Base-by-base conservation (phyloP, 352 stramenopile genomes). In the Aphanomyces invadans region DNA sequence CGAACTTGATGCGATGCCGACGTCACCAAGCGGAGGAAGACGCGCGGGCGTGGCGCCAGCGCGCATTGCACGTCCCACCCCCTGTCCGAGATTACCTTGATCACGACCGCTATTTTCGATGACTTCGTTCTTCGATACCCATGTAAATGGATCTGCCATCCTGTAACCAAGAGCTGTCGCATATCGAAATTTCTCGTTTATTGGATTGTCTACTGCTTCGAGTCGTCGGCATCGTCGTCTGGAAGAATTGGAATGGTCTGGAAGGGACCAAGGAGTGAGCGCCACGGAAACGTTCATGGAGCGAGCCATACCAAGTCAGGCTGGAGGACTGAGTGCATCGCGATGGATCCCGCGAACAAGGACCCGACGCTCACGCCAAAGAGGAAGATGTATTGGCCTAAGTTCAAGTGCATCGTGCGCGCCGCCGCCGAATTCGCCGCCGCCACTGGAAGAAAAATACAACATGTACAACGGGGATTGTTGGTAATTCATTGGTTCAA, bases 291-390 rank as follows among this genome's bases (percentile, higher is more conserved):
- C 12, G 54, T 26, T 32, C 17, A 12, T 44, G 31, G 54, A 57
- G 25, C 29, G 23, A 31, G 49, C 76, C 79, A 52, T 73, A 92
- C 83, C 46, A 94, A 70, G 42, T 94, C 85, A 3, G 85, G 85
- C 68, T 94, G 83, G 51, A 94, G 79, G 32, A 94, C 73, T 11
- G 74, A 75, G 70, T 94, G 85, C 83, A 94, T 94, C 71, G 81
- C 76, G 71, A 76, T 88, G 32, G 85, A 94, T 32, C 85, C 85
- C 5, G 85, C 83, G 65, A 94, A 90, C 62, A 94, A 78, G 61
- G 85, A 89, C 68, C 80, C 80, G 65, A 94, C 73, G n/a, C 80
- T 81, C 57, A 76, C 77, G 33, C 73, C 70, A 60, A 91, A 86
- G 69, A 94, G 76, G 62, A 79, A 70, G 38, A 80, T 63, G 70